Base-by-base conservation (phyloP, 495 filamentous ascomycete genomes). In the Venustampulla echinocandica region DNA sequence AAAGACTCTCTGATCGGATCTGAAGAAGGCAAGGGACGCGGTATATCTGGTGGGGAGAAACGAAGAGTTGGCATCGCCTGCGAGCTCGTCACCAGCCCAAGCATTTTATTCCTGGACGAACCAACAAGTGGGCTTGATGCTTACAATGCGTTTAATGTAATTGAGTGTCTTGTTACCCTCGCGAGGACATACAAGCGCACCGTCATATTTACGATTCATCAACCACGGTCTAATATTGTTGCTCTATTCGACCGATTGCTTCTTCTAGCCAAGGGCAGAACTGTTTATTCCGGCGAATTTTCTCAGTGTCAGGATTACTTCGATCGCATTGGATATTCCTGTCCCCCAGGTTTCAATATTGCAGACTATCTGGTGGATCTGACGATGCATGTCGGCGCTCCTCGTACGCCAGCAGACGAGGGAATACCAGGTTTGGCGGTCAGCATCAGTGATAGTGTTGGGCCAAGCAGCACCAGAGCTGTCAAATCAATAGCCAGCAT, bases 151-250 rank as follows among this genome's bases (percentile, higher is more conserved):
- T 97, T 90, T 70, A 97, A 97, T 44, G 90, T 96, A 5, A 81
- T 98, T 20, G 92, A 98, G 62, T 96, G 90, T 55, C 72, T 98
- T 28, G 92, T 98, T 32, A 96, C 85, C 3, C 65, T 98, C 36
- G 92, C 92, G 14, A 95, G 92, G 70, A 90, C 81, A 22, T 97
- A 96, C 69, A 90, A 94, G 60, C 77, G 92, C 37, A 98, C 92
- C 0, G 86, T 98, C 48, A 84, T 98, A 46, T 96, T 98, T 69
- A 98, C 92, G 4, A 98, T 98, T 52, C 92, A 98, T 64, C 92
- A 98, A 53, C 92, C 92, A n/a, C 76, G 94, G 47, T 97, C 92
- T n/a, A 98, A 98, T 57, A 98, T 98, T 54, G 92, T 97, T 22
- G 92, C 92, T n/a, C 74, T 98, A 23, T 98, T 98, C 57, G 93